Conservation (phyloP, 345 rosid genomes). For the Eucalyptus pauciflora region DNA sequence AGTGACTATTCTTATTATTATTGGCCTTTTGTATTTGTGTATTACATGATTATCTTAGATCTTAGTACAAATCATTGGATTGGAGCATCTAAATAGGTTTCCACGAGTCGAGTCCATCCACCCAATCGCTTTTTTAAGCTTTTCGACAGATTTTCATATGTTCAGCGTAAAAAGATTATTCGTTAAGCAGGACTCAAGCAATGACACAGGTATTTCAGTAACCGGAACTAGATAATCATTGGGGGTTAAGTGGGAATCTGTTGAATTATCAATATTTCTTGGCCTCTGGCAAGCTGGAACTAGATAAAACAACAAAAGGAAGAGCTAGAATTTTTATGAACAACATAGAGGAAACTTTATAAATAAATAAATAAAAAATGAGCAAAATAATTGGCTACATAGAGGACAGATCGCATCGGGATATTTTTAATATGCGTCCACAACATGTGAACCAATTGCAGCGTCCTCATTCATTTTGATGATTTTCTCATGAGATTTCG, state of each 20-base stretch:
- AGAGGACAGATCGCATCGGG: too few species aligned
- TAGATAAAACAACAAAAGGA: too few species aligned
- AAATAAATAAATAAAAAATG: fast-evolving
- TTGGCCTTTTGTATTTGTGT: not conserved
- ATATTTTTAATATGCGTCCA: too few species aligned
- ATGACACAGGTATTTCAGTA: not conserved
- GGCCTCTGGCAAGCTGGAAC: too few species aligned
- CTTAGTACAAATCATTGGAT: not conserved
- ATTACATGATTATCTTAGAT: not conserved
- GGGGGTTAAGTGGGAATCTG: too few species aligned
- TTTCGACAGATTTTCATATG: too few species aligned
- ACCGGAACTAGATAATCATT: too few species aligned
- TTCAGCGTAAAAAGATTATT: not conserved
- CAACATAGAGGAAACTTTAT: too few species aligned
- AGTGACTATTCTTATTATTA: not conserved
- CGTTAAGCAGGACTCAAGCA: too few species aligned
- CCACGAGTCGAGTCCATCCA: not conserved
- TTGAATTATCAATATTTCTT: too few species aligned
- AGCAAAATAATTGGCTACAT: too few species aligned
- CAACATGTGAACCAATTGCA: not conserved
- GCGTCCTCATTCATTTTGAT: not conserved
- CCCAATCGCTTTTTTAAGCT: not conserved
- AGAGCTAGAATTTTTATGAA: too few species aligned
- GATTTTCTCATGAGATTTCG: not conserved
- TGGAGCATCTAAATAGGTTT: not conserved